A percentile compares a stretch with the other conserved stretches of the same genome.
Evolutionary conservation across 495 filamentous ascomycete genomes (phyloP).

Genomic region (Chaetomium fimeti): DNA sequence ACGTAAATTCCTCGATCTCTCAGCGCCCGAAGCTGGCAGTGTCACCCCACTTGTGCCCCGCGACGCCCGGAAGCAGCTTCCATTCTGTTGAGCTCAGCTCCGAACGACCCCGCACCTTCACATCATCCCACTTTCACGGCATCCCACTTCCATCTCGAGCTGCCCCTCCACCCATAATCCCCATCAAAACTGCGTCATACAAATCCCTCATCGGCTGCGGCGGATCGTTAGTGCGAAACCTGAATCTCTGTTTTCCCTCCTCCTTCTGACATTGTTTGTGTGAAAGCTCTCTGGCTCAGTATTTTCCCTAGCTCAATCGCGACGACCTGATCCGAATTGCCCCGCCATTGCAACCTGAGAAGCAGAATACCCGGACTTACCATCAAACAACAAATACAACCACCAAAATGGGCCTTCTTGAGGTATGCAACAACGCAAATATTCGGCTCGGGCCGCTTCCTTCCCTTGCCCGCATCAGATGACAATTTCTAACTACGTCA

Average conservation of each 20-base stretch:
- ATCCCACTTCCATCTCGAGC: slow-evolving; percentile 13
- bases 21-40: background rate
- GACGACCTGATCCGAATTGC: slow-evolving; percentile 4
- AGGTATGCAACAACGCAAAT: slow-evolving; percentile 13
- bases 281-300: background rate
- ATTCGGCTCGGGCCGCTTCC: background rate
- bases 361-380: background rate
- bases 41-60: slow-evolving; percentile 10
- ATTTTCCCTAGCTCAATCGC: background rate
- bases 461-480: background rate
- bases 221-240: slow-evolving; percentile 20
- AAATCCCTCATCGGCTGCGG: slow-evolving; percentile 22
- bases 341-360: slow-evolving; percentile 15
- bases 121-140: background rate
- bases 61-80: background rate
- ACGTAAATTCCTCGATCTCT: background rate
- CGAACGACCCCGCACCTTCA: slow-evolving; percentile 15
- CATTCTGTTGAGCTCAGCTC: slow-evolving; percentile 9
- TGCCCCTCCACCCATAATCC: background rate
- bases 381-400: slow-evolving; percentile 6
- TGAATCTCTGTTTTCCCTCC: slow-evolving; percentile 1
- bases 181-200: slow-evolving; percentile 27
- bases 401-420: slow-evolving; percentile 25
- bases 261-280: background rate
- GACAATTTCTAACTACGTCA: background rate